Conservation (phyloP, 192 early-diverging fungal species). For the Rhizoclosmatium sp. region DNA sequence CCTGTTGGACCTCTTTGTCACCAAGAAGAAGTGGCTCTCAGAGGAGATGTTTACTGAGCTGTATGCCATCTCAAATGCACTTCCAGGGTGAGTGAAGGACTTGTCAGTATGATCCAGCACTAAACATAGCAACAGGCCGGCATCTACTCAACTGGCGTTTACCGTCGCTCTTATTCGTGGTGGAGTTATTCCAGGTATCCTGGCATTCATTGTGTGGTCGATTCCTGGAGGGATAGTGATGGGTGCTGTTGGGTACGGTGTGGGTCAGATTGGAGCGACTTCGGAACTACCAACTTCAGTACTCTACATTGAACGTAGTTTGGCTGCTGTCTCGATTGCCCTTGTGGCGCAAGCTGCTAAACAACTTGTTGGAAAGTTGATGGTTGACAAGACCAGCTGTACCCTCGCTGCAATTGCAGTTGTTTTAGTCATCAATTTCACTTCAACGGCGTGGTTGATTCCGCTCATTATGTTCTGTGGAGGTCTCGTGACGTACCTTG, state of each 20-base stretch:
- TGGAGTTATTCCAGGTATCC: conserved; percentile 56
- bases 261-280: conserved; percentile 29
- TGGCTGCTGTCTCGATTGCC: conserved; percentile 65
- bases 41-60: conserved; percentile 64
- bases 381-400: conserved; percentile 15
- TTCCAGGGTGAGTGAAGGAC: conserved; percentile 45
- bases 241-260: conserved; percentile 47
- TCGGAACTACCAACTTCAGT: conserved; percentile 40
- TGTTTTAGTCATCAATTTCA: conserved; percentile 43
- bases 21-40: conserved; percentile 58
- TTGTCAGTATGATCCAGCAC: too few relatives aligned
- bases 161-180: conserved; percentile 57
- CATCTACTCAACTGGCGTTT: conserved; percentile 63
- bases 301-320: conserved; percentile 59
- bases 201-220: conserved; percentile 53
- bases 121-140: conserved; percentile 28
- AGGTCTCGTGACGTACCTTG: conserved; percentile 44
- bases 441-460: conserved; percentile 52
- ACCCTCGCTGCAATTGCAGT: conserved; percentile 31
- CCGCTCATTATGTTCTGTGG: conserved; percentile 64
- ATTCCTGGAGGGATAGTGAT: conserved; percentile 62
- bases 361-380: conserved; percentile 36
- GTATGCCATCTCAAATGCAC: conserved; percentile 62
- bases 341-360: conserved; percentile 67
- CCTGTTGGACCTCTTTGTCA: conserved; percentile 65